These are phyloP conservation scores for Przewalskia tangutica DNA, from an alignment of 257 asterid genomes.

Conservation along the genomic window DNA sequence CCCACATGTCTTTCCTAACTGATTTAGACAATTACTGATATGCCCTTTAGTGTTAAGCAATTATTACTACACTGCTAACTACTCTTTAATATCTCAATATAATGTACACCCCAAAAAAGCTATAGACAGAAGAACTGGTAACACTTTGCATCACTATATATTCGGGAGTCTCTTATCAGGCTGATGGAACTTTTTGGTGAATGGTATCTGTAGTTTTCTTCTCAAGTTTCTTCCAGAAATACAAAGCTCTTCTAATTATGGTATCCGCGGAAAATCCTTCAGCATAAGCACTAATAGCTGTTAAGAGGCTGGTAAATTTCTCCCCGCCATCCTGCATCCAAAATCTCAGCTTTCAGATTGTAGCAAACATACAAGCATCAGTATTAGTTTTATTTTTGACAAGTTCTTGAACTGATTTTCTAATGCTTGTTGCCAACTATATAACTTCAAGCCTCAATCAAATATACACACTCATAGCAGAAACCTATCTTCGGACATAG, in stretches of 20 bases:
- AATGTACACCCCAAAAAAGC: neutral
- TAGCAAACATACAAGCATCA: neutral
- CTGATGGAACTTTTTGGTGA: neutral
- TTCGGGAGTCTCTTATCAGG: neutral
- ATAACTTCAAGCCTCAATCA: neutral
- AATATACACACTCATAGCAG: neutral
- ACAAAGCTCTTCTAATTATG: conserved; percentile 56
- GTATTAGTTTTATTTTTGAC: neutral
- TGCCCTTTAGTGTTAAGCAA: too few relatives aligned
- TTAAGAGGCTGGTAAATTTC: conserved; percentile 77
- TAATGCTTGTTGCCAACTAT: neutral
- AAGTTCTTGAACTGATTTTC: neutral
- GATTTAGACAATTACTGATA: neutral
- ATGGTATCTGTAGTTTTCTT: conserved; percentile 16
- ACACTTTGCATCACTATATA: neutral
- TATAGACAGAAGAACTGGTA: neutral
- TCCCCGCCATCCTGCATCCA: conserved; percentile 70
- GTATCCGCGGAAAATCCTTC: conserved; percentile 91
- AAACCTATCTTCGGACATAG: neutral
- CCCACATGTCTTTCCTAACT: neutral
- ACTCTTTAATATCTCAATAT: neutral
- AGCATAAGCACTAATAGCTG: conserved; percentile 85
- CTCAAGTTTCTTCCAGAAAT: conserved; percentile 85
- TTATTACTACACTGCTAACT: neutral
- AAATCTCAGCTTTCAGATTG: neutral